Percentiles rank a stretch among this genome's conserved stretches.
phyloP scores from a whole-genome alignment of 169 alveolate genomes.

The Cryptosporidium parvum region DNA sequence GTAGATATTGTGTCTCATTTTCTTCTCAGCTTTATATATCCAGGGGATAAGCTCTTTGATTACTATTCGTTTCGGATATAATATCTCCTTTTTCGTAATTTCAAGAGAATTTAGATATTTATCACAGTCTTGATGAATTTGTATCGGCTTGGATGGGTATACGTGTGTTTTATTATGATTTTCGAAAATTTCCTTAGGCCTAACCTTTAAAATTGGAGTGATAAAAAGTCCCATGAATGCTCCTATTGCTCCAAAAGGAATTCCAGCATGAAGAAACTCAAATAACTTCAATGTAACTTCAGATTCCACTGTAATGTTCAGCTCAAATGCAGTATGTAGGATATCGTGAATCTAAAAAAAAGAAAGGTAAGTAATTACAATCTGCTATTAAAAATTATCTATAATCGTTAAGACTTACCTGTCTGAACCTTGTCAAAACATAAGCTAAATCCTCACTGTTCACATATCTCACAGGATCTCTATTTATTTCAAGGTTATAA shows the following conservation, averaged over 20 bases:
- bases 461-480: conserved; percentile 55
- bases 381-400: neutral
- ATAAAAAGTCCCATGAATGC: neutral
- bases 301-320: conserved; percentile 57
- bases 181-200: neutral
- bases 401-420: conserved; percentile 28
- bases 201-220: conserved; percentile 27
- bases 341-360: conserved; percentile 62
- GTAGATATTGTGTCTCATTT: conserved; percentile 1
- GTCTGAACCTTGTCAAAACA: conserved; percentile 73
- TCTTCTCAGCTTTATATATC: conserved; percentile 14
- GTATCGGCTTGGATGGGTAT: neutral
- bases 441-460: conserved; percentile 72
- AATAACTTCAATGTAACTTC: conserved; percentile 72
- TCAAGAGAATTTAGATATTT: neutral
- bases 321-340: conserved; percentile 62
- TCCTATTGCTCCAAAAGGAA: conserved; percentile 44
- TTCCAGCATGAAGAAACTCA: conserved; percentile 61
- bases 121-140: conserved; percentile 35
- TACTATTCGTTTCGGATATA: neutral
- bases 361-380: neutral
- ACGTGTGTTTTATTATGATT: too few relatives aligned
- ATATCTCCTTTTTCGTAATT: neutral
- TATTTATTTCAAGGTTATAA: conserved; percentile 2
- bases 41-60: conserved; percentile 21